Conservation (phyloP, 2,329 filamentous ascomycete species). For the Didymella glomerata region DNA sequence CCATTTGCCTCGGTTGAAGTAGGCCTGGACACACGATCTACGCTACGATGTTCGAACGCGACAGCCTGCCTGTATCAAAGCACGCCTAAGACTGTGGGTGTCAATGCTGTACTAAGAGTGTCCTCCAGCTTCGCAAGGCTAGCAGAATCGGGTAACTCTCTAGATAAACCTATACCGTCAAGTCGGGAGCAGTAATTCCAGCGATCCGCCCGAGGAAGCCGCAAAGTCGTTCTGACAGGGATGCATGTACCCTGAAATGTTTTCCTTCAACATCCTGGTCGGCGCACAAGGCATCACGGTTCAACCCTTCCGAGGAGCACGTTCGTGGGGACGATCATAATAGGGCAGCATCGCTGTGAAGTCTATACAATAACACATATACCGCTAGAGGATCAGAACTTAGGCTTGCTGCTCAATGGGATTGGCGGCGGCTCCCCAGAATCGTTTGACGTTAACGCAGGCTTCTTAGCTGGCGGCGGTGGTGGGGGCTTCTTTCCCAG, state of each 20-base stretch:
- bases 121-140: constrained; percentile 23
- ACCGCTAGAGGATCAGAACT: constrained; percentile 29
- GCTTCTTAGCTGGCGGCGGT: constrained; percentile 64
- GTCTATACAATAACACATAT: background rate
- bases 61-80: constrained; percentile 6
- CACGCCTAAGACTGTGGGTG: constrained; percentile 9
- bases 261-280: background rate
- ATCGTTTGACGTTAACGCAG: constrained; percentile 53
- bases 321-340: background rate
- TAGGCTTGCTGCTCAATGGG: constrained; percentile 66
- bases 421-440: constrained; percentile 62
- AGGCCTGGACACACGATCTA: constrained; percentile 20
- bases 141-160: constrained; percentile 14
- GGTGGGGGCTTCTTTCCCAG: constrained; percentile 65
- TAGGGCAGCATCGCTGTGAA: background rate
- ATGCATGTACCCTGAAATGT: constrained; percentile 13
- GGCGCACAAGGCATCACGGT: background rate
- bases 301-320: background rate
- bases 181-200: constrained; percentile 5
- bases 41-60: constrained; percentile 8
- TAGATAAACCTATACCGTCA: constrained; percentile 1
- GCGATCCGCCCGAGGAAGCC: constrained; percentile 10
- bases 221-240: constrained; percentile 11
- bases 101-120: constrained; percentile 10
- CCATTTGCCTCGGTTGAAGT: constrained; percentile 34